These are phyloP conservation scores for Sequoia sempervirens DNA, from an alignment of 75 land plant species.

Conservation along the genomic window DNA sequence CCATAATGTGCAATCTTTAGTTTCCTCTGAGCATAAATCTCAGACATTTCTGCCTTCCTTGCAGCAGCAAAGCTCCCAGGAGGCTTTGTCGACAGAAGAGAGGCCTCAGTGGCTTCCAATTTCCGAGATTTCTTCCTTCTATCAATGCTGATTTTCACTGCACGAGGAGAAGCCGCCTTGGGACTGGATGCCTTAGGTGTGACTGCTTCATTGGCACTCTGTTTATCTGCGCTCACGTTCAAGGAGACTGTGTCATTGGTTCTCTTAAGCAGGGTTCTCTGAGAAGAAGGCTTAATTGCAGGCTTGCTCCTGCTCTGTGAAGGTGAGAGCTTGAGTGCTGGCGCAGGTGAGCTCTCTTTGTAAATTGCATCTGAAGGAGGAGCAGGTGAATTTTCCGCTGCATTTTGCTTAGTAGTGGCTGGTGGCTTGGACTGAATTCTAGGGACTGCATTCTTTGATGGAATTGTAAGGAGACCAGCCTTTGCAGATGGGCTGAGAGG, in stretches of 20 bases:
- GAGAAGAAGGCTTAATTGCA: not conserved
- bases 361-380: slow-evolving; percentile 6
- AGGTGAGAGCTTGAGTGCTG: slow-evolving; percentile 21
- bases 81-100: slow-evolving; percentile 8
- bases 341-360: slow-evolving; percentile 1
- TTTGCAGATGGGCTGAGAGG: slow-evolving; percentile 10
- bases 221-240: slow-evolving; percentile 37
- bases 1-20: slow-evolving; percentile 59
- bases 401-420: not conserved
- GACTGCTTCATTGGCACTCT: not conserved
- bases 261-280: slow-evolving; percentile 16
- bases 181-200: slow-evolving; percentile 11
- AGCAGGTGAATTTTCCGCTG: not conserved
- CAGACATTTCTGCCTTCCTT: slow-evolving; percentile 46
- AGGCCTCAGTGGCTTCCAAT: not conserved
- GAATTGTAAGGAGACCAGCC: slow-evolving; percentile 4
- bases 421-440: slow-evolving; percentile 3
- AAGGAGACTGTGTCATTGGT: slow-evolving; percentile 19
- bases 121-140: slow-evolving; percentile 34
- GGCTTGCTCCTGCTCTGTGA: slow-evolving; percentile 11
- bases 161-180: not conserved
- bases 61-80: slow-evolving; percentile 55
- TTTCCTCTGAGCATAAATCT: slow-evolving; percentile 47
- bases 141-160: slow-evolving; percentile 4
- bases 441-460: slow-evolving; percentile 8